phyloP scores from a whole-genome alignment of 148 eudicot genomes.

The Pouteria glomerata region DNA sequence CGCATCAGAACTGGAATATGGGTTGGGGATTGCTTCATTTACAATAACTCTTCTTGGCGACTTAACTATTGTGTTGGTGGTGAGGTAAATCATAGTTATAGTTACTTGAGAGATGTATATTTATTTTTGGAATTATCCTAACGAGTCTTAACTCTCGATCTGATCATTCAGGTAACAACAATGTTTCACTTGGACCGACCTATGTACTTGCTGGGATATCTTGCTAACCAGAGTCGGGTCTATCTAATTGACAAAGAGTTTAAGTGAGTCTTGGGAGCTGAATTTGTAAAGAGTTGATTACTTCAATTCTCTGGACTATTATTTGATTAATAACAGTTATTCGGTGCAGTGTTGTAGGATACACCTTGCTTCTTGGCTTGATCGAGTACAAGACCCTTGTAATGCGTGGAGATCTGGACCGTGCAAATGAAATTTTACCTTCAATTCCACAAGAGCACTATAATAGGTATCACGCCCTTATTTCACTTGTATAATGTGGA shows the following conservation, averaged over 20 bases:
- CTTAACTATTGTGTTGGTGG: slow-evolving; percentile 98
- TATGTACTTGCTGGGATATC: slow-evolving; percentile 91
- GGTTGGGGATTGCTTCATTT: slow-evolving; percentile 96
- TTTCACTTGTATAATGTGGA: background rate
- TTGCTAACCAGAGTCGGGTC: slow-evolving; percentile 89
- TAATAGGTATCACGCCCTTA: slow-evolving; percentile 47
- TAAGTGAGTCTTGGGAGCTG: slow-evolving; percentile 50
- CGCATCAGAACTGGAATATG: slow-evolving; percentile 88
- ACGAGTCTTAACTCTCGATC: background rate
- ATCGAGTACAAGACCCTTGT: slow-evolving; percentile 96
- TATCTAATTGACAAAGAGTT: slow-evolving; percentile 92
- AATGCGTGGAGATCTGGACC: slow-evolving; percentile 91
- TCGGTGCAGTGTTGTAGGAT: slow-evolving; percentile 71
- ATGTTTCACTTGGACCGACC: slow-evolving; percentile 98
- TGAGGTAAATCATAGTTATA: slow-evolving; percentile 60
- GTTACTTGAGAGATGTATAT: background rate
- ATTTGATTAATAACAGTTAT: background rate
- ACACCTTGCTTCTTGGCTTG: slow-evolving; percentile 79
- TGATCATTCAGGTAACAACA: slow-evolving; percentile 70
- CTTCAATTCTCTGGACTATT: background rate
- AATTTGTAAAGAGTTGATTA: background rate
- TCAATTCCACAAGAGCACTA: slow-evolving; percentile 92
- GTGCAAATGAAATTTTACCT: slow-evolving; percentile 71
- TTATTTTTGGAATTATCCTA: background rate
- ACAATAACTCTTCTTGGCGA: slow-evolving; percentile 88